These are phyloP conservation scores for Sporothrix brasiliensis DNA, from an alignment of 2,329 filamentous ascomycete species.

Conservation along the genomic window DNA sequence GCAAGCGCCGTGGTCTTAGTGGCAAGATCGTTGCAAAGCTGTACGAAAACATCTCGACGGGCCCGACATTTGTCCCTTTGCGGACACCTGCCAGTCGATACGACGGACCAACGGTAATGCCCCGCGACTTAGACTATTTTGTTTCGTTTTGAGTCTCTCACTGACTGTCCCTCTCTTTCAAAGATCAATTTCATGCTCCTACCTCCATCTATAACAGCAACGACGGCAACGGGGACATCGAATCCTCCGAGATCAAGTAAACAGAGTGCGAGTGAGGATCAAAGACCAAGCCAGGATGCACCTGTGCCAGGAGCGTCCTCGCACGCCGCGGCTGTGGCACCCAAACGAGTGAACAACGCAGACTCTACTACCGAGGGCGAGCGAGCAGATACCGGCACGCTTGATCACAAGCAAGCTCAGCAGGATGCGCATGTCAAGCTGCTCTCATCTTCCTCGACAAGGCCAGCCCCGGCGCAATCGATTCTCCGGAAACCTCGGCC, in stretches of 20 bases:
- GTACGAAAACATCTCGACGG: constrained; percentile 61
- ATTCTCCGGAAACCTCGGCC: constrained; percentile 62
- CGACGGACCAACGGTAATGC: constrained; percentile 54
- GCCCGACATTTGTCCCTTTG: constrained; percentile 60
- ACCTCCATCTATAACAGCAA: not conserved
- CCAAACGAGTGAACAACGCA: not conserved
- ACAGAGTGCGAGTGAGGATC: not conserved
- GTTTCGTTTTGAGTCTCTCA: not conserved
- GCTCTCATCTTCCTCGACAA: constrained; percentile 49
- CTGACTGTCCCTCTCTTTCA: not conserved
- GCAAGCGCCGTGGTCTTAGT: constrained; percentile 56
- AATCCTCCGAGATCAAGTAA: not conserved
- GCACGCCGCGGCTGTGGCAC: too few relatives aligned
- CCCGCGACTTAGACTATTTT: not conserved
- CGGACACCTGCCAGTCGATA: constrained; percentile 56
- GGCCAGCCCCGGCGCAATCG: constrained; percentile 56
- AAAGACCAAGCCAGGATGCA: not conserved
- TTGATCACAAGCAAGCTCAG: not conserved
- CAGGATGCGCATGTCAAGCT: constrained; percentile 35
- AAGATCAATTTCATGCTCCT: constrained; percentile 1
- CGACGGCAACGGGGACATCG: too few relatives aligned
- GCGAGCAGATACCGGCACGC: not conserved
- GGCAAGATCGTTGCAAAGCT: constrained; percentile 58
- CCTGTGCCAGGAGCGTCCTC: not conserved
- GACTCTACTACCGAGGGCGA: not conserved